Evolutionary conservation across 352 stramenopile species (phyloP), one percentile per base, ranked within the genome.

Genomic region (Achlya hypogyna): DNA sequence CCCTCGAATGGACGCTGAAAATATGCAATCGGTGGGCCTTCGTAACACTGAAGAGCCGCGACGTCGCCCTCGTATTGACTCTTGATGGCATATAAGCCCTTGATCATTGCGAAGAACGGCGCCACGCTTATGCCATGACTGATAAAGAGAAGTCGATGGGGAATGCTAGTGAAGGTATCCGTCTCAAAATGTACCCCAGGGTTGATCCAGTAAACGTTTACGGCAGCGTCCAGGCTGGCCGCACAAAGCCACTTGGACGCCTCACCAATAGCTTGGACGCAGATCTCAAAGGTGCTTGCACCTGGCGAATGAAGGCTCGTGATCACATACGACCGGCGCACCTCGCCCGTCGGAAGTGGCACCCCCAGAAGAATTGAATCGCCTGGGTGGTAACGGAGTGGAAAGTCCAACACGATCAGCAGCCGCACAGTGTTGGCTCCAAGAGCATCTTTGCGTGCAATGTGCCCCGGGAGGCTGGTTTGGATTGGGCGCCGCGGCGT

Each of bases 121-220:
- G 45, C 60, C n/a, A 20, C 40, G n/a, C 10, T 34, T 18, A 67
- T 4, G 22, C 51, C 51, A 16, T 67, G 45, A 23, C 60, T 67
- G 10, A 67, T 23, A 10, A 67, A 22, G 29, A 67, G 35, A 12
- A 67, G 49, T 6, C 29, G 23, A 14, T 34, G 23, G 23, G 49
- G 49, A 34, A 54, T 54, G 49, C 49, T 54, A 6, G 49, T 54
- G 16, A 34, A 34, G 27, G 56, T 51, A 35, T 64, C 56, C 16
- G 34, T 64, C 34, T 64, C 56, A n/a, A 64, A 64, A 20, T 38
- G 56, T 6, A 64, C 56, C 23, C 38, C 38, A 12, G 56, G 23
- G 12, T 64, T 38, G 28, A 64, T 52, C 56, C 56, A 64, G 32
- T 52, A 64, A 8, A 64, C 16, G 9, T 64, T 64, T 25, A 64